Conservation (phyloP, 2,329 filamentous ascomycete species). For the Nothophoma quercina region DNA sequence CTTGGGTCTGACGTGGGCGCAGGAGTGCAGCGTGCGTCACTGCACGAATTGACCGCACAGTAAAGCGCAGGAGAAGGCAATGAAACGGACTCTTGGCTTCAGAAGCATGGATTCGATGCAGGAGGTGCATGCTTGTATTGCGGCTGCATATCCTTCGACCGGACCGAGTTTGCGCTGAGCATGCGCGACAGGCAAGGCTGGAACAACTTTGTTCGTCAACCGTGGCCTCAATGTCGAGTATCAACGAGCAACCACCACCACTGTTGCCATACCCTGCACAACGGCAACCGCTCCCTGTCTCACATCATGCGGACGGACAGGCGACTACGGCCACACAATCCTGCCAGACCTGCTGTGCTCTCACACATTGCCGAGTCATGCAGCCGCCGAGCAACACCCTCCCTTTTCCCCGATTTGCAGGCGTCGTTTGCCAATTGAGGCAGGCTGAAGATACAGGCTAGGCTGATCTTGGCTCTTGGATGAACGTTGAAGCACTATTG, state of each 20-base stretch:
- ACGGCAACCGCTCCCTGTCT: slow-evolving; percentile 15
- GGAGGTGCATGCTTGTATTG: neutral
- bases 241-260: neutral
- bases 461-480: neutral
- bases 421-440: neutral
- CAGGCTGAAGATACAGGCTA: neutral
- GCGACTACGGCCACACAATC: slow-evolving; percentile 3
- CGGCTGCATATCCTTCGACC: neutral
- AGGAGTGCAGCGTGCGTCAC: slow-evolving; percentile 4
- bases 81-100: neutral
- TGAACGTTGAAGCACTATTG: neutral
- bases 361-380: slow-evolving; percentile 8
- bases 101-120: neutral
- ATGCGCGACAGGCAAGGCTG: neutral
- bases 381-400: neutral
- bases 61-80: neutral
- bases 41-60: slow-evolving; percentile 1
- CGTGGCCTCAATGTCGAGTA: neutral
- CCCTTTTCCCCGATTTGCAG: slow-evolving; percentile 1
- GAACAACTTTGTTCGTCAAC: neutral
- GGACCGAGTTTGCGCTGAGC: neutral
- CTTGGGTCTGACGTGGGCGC: slow-evolving; percentile 2
- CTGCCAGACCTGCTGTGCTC: neutral
- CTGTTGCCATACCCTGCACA: slow-evolving; percentile 2
- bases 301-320: slow-evolving; percentile 14